Conservation (phyloP, 1,139 yeast genomes). For the Hanseniaspora gamundiae region DNA sequence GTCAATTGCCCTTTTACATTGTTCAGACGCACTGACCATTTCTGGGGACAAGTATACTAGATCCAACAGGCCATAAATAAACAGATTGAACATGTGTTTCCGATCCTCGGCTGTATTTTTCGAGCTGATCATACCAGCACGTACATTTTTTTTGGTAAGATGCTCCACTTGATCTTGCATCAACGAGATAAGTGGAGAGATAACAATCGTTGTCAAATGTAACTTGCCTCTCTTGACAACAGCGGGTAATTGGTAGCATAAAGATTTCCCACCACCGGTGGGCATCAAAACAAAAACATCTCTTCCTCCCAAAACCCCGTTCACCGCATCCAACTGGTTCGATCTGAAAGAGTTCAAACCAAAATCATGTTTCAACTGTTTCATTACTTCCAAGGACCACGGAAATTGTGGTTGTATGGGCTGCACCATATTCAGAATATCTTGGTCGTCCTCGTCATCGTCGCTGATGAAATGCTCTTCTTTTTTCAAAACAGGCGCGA, state of each 20-base stretch:
- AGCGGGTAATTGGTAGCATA: slow-evolving; percentile 94
- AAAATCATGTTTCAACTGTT: slow-evolving; percentile 46
- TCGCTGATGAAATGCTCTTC: background rate
- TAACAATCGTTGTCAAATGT: slow-evolving; percentile 76
- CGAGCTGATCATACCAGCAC: slow-evolving; percentile 84
- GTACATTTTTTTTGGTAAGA: slow-evolving; percentile 48
- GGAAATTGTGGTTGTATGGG: slow-evolving; percentile 24
- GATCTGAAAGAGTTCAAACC: slow-evolving; percentile 58
- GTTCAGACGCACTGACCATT: slow-evolving; percentile 71
- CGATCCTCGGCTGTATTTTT: slow-evolving; percentile 56
- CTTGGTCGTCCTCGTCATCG: slow-evolving; percentile 13
- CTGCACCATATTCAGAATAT: slow-evolving; percentile 2
- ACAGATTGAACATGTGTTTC: slow-evolving; percentile 46
- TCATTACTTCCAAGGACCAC: slow-evolving; percentile 58
- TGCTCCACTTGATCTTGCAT: slow-evolving; percentile 98
- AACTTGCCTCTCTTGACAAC: slow-evolving; percentile 63
- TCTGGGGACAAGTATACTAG: slow-evolving; percentile 90
- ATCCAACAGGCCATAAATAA: slow-evolving; percentile 56
- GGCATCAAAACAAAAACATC: slow-evolving; percentile 98
- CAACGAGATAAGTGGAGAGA: slow-evolving; percentile 87
- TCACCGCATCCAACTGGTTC: slow-evolving; percentile 79
- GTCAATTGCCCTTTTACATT: slow-evolving; percentile 54
- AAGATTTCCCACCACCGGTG: slow-evolving; percentile 96
- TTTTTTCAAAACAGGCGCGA: background rate
- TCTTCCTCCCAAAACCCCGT: slow-evolving; percentile 64